These are phyloP conservation scores for Artemisia tridentata DNA, from an alignment of 129 eudicot species.

Conservation along the genomic window DNA sequence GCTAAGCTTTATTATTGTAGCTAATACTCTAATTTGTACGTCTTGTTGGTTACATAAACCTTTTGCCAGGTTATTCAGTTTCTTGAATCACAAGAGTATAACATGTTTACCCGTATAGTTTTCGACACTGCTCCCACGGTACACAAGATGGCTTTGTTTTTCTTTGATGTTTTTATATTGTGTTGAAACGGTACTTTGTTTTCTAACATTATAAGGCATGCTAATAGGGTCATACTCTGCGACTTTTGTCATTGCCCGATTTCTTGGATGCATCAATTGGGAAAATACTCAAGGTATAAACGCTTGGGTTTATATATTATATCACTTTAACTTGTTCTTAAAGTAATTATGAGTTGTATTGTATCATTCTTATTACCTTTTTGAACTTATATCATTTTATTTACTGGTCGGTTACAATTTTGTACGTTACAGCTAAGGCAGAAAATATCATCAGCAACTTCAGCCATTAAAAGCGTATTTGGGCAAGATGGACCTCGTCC, in stretches of 20 bases:
- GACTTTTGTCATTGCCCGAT: constrained; percentile 94
- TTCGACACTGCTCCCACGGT: constrained; percentile 96
- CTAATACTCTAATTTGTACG: neutral
- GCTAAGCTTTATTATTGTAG: neutral
- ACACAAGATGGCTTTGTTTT: constrained; percentile 6
- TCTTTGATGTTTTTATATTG: neutral
- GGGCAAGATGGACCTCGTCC: constrained; percentile 64
- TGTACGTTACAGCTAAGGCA: constrained; percentile 61
- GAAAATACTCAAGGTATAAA: constrained; percentile 76
- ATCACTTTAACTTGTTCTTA: neutral
- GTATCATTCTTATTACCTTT: neutral
- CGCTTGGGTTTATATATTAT: neutral
- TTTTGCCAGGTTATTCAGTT: constrained; percentile 80
- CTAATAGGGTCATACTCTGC: constrained; percentile 85
- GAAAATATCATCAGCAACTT: constrained; percentile 84
- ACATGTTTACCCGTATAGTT: constrained; percentile 73
- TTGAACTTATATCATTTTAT: neutral
- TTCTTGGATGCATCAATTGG: constrained; percentile 95
- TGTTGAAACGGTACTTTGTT: constrained; percentile 13
- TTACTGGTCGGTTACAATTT: constrained; percentile 9
- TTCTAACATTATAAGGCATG: constrained; percentile 23
- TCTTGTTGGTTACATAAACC: constrained; percentile 19
- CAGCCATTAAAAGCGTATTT: constrained; percentile 90
- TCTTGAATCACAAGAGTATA: constrained; percentile 76
- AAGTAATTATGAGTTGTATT: neutral